Base-by-base conservation (phyloP, 2,329 filamentous ascomycete genomes). In the Penicillium sp. region DNA sequence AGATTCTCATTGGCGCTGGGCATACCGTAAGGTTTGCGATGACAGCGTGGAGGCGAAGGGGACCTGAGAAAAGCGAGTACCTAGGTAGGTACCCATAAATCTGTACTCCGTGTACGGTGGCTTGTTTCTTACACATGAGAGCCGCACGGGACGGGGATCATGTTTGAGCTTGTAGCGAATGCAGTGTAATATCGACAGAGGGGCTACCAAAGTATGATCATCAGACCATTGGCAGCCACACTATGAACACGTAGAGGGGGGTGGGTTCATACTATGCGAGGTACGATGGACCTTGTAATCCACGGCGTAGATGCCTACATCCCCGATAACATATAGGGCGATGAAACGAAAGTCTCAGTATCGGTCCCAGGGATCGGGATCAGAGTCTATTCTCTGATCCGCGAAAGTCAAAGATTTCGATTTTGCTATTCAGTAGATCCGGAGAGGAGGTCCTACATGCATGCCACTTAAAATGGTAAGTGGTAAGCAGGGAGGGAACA, bases 381-480 rank as follows among this genome's bases (percentile, higher is more conserved):
- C 25, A 11, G 5, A 50, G 4, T 48, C 16, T 58, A 53, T 60
- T 61, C 44, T 55, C 40, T 60, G 57, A 62, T 59, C 39, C 50
- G 4, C 3, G 45, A 65, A 61, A 58, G 55, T 43, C 9, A 39
- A 54, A 60, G 23, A 23, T 21, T 21, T 29, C 29, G 40, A 48
- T 54, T 34, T 34, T 51, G 43, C 41, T 54, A 50, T 46, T 59
- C 57, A 50, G 55, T 40, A 54, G 51, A 55, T 57, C 55, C 36
- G 54, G 53, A 61, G 50, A 50, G 41, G 21, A 54, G 58, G 45
- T 29, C 50, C 39, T 23, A 43, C 10, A 51, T 64, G 64, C 60
- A 61, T 27, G 50, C 58, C 53, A 63, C 63, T 60, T 39, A 19
- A 62, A 64, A 50, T 33, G 58, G 64, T 34, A 63, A 57, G 29